A percentile compares a stretch with the other conserved stretches of the same genome.
These are phyloP conservation scores for Backusella morwellensis DNA, from an alignment of 192 early-diverging fungal genomes.

Conservation along the genomic window DNA sequence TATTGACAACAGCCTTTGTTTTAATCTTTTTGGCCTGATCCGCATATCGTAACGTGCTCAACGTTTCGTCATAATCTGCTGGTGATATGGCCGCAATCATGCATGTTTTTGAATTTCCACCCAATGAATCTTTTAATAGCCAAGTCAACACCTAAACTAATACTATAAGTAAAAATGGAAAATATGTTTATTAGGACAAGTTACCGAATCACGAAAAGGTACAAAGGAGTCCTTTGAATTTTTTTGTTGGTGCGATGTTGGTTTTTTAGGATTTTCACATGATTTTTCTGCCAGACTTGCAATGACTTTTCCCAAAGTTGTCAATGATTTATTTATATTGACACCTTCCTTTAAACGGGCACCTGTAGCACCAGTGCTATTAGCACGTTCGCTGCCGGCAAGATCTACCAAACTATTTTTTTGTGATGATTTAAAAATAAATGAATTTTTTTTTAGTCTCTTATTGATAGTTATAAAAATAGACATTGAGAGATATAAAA, in stretches of 20 bases:
- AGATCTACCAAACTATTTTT: conserved; percentile 76
- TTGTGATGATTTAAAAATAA: neutral
- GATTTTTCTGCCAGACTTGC: conserved; percentile 72
- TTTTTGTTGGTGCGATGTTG: conserved; percentile 19
- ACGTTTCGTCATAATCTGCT: conserved; percentile 70
- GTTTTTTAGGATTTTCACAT: conserved; percentile 33
- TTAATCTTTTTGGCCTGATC: conserved; percentile 90
- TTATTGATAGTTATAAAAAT: neutral
- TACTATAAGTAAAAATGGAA: neutral
- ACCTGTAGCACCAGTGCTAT: conserved; percentile 82
- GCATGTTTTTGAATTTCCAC: conserved; percentile 81
- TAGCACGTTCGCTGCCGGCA: conserved; percentile 91
- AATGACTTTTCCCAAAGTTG: conserved; percentile 92
- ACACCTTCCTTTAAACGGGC: conserved; percentile 87
- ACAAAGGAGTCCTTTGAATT: conserved; percentile 55
- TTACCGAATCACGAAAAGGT: conserved; percentile 91
- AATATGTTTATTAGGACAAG: neutral
- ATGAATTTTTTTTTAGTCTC: neutral
- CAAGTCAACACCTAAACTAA: conserved; percentile 65
- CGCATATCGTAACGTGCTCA: conserved; percentile 86
- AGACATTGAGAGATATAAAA: neutral
- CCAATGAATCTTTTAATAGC: conserved; percentile 80
- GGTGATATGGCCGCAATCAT: conserved; percentile 83
- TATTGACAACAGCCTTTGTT: conserved; percentile 89
- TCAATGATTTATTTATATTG: conserved; percentile 93